Evolutionary conservation across 805 yeast species (phyloP), one percentile per base, ranked within the genome.

Genomic region (Candida succiphila): DNA sequence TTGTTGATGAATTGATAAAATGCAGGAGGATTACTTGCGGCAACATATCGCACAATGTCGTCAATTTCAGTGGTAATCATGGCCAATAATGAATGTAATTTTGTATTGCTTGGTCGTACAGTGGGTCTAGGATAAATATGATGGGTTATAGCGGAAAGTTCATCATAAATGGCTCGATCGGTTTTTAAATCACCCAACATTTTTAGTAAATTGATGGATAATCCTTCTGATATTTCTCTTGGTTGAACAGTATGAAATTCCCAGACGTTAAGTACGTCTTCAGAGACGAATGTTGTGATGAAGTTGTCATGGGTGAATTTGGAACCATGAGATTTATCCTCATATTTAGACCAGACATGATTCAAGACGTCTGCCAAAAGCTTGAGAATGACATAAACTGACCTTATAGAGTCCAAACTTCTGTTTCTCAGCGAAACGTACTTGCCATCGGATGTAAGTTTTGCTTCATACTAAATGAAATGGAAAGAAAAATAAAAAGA

Each of bases 21-120:
- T 31, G 67, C 72, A 0, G 38, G 33, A 21, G 71, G 65, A 44
- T 74, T 72, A 3, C 77, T 55, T 13, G 76, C 71, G 1, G 78
- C 69, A 7, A 72, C 30, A 45, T 58, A 74, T 25, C 64, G 51
- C 15, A 68, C 42, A 6, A 75, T 51, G 20, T 60, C 50, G 14
- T 63, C 67, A 30, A 67, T 52, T 25, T 52, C 51, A 2, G 39
- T 23, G 41, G 68, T 72, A 12, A 69, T 57, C 19, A 42, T 45
- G 5, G 48, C 51, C 15, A 61, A 42, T 3, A 58, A 32, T 4
- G 44, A 14, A 20, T 14, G 6, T n/a, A 12, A 6, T n/a, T 29
- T 19, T 22, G 12, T 13, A 4, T 22, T 16, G 7, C 6, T 12
- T 10, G 13, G 4, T 7, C 10, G 13, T 12, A 2, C 4, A 10